These are phyloP conservation scores for Camellia granthamiana DNA, from an alignment of 148 eudicot genomes.

Conservation along the genomic window DNA sequence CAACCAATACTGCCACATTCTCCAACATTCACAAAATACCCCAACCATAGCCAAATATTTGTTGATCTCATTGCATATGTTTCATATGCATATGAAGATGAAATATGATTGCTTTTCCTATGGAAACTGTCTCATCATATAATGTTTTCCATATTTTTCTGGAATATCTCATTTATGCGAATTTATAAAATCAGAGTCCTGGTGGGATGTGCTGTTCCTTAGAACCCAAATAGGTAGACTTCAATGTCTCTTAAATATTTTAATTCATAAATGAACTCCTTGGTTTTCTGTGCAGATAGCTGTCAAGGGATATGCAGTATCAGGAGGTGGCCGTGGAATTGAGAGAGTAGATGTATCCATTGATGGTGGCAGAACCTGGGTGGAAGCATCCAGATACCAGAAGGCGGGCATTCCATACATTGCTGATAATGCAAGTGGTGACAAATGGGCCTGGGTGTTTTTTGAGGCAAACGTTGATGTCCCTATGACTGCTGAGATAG, in stretches of 20 bases:
- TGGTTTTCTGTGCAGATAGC: slow-evolving; percentile 44
- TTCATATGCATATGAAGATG: too few relatives aligned
- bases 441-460: slow-evolving; percentile 94
- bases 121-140: too few relatives aligned
- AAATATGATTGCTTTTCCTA: too few relatives aligned
- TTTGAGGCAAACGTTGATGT: slow-evolving; percentile 68
- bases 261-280: background rate
- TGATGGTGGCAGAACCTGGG: slow-evolving; percentile 88
- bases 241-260: background rate
- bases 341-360: slow-evolving; percentile 85
- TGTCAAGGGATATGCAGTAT: slow-evolving; percentile 78
- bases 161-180: background rate
- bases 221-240: too few relatives aligned
- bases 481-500: slow-evolving; percentile 56
- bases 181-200: background rate
- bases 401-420: slow-evolving; percentile 57
- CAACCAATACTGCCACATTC: background rate
- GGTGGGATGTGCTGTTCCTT: background rate
- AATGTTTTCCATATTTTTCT: background rate
- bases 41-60: too few relatives aligned
- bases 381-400: slow-evolving; percentile 80
- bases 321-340: slow-evolving; percentile 94
- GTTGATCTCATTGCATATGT: too few relatives aligned
- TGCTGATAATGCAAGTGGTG: slow-evolving; percentile 55
- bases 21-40: background rate